phyloP scores from a whole-genome alignment of 768 basidiomycete species.

The Lentinus brumalis region DNA sequence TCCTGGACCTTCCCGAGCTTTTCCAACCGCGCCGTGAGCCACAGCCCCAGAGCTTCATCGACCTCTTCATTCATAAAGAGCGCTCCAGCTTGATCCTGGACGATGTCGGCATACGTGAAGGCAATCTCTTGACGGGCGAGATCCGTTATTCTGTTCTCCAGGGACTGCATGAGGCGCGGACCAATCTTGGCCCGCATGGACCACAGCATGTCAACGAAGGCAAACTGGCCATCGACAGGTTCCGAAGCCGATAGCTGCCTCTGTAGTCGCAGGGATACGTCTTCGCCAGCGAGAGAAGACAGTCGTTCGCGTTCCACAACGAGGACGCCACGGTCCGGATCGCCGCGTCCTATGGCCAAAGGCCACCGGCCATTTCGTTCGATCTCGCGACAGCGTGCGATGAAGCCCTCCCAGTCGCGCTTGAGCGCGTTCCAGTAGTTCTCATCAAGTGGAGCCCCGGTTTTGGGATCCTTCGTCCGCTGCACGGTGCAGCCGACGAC shows the following conservation, averaged over 20 bases:
- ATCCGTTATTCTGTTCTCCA: constrained; percentile 63
- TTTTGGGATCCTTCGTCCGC: constrained; percentile 71
- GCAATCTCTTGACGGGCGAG: constrained; percentile 77
- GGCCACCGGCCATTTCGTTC: constrained; percentile 87
- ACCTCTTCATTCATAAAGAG: constrained; percentile 55
- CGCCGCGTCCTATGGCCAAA: constrained; percentile 57
- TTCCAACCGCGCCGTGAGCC: constrained; percentile 63
- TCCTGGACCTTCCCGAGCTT: constrained; percentile 57
- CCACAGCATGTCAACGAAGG: constrained; percentile 65
- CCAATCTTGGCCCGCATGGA: constrained; percentile 62
- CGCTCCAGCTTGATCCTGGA: constrained; percentile 63
- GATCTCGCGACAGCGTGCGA: constrained; percentile 87
- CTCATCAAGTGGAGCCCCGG: constrained; percentile 75
- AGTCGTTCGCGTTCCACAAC: constrained; percentile 80
- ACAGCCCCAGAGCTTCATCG: constrained; percentile 60
- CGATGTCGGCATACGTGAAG: constrained; percentile 75
- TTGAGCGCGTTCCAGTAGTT: constrained; percentile 85
- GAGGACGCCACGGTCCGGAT: constrained; percentile 46
- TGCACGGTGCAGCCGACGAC: constrained; percentile 87
- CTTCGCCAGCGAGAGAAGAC: constrained; percentile 63
- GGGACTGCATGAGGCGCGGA: constrained; percentile 50
- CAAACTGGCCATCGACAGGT: constrained; percentile 51
- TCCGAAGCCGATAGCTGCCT: constrained; percentile 48
- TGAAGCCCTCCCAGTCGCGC: constrained; percentile 95
- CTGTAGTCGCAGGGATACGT: constrained; percentile 63